phyloP scores from a whole-genome alignment of 805 yeast species.

The Candida boidinii region DNA sequence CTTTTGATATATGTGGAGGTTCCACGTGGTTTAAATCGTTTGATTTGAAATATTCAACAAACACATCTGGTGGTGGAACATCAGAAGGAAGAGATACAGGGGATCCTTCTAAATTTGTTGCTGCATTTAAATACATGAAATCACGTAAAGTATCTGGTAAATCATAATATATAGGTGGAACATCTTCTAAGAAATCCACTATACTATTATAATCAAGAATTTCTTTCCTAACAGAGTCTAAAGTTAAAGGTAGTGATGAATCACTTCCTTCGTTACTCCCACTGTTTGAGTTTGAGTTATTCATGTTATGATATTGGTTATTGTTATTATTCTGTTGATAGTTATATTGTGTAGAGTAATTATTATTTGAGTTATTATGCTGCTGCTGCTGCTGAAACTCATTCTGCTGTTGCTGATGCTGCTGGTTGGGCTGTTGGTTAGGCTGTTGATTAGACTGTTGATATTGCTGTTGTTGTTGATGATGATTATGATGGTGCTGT shows the following conservation, averaged over 20 bases:
- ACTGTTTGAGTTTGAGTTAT: background rate
- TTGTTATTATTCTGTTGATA: too few species aligned
- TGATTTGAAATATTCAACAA: slow-evolving; percentile 5
- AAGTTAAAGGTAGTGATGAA: background rate
- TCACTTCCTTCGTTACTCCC: background rate
- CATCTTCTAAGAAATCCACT: slow-evolving; percentile 6
- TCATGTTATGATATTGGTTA: too few species aligned
- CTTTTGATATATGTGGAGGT: slow-evolving; percentile 4
- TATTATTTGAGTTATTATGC: too few species aligned
- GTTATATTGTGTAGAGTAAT: too few species aligned
- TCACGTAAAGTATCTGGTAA: slow-evolving; percentile 27
- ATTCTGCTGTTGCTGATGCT: too few species aligned
- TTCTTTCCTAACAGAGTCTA: slow-evolving; percentile 5
- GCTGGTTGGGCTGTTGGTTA: background rate
- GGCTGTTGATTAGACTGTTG: background rate
- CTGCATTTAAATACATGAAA: slow-evolving; percentile 31
- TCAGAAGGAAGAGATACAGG: slow-evolving; percentile 5
- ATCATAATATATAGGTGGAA: slow-evolving; percentile 4
- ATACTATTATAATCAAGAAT: slow-evolving; percentile 5
- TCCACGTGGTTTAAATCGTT: slow-evolving; percentile 5
- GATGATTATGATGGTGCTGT: background rate
- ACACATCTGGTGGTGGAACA: slow-evolving; percentile 5
- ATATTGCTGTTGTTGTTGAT: slow-evolving; percentile 1
- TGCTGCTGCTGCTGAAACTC: background rate
- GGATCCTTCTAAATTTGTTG: slow-evolving; percentile 9